Evolutionary conservation across 768 basidiomycete species (phyloP).

Genomic region (Mrakia gelida): DNA sequence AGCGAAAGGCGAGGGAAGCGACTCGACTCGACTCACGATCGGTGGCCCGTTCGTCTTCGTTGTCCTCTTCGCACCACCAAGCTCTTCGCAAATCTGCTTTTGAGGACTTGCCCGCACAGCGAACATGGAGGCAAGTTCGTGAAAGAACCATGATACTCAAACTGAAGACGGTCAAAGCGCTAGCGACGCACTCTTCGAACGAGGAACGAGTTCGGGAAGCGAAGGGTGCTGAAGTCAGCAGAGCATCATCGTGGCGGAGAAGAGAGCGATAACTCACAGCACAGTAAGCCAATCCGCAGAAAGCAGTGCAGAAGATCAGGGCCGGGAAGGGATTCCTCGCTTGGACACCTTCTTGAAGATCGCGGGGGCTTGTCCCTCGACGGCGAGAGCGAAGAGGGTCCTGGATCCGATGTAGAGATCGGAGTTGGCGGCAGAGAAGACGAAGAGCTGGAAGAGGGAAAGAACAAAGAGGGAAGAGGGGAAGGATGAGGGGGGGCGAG

Average conservation of each 20-base stretch:
- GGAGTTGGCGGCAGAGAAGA: slow-evolving; percentile 54
- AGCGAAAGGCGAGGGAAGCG: too few relatives aligned
- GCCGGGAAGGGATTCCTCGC: slow-evolving; percentile 43
- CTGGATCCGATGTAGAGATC: slow-evolving; percentile 54
- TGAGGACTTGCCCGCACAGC: too few relatives aligned
- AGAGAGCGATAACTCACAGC: not conserved
- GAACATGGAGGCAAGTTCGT: too few relatives aligned
- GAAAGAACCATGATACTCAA: too few relatives aligned
- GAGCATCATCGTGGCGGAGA: too few relatives aligned
- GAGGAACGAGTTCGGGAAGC: too few relatives aligned
- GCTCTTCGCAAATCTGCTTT: too few relatives aligned
- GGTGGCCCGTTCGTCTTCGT: too few relatives aligned
- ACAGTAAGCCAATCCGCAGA: slow-evolving; percentile 55
- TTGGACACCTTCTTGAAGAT: slow-evolving; percentile 37
- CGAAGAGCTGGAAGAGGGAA: slow-evolving; percentile 57
- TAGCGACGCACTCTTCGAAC: not conserved
- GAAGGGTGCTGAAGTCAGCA: too few relatives aligned
- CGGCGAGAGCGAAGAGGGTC: slow-evolving; percentile 37
- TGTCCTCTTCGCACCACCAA: too few relatives aligned
- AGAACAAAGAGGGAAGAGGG: slow-evolving; percentile 28
- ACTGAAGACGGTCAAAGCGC: slow-evolving; percentile 29
- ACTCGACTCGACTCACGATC: too few relatives aligned
- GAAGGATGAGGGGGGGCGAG: too few relatives aligned
- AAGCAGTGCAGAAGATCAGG: slow-evolving; percentile 54
- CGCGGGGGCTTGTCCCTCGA: slow-evolving; percentile 37